Evolutionary conservation across 2,329 filamentous ascomycete species (phyloP).

Genomic region (Cordyceps farinosa): DNA sequence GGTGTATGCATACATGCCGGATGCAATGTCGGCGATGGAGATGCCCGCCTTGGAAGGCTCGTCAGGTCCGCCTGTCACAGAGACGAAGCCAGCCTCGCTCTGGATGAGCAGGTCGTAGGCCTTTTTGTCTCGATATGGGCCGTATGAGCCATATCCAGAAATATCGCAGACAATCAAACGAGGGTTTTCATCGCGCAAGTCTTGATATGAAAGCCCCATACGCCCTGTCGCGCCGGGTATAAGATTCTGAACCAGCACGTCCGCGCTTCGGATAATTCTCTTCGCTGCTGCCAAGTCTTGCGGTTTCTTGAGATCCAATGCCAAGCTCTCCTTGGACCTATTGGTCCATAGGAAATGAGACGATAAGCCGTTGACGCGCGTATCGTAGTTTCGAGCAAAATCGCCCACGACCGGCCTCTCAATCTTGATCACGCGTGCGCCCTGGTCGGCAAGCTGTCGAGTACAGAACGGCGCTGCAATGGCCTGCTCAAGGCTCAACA

Average conservation of each 20-base stretch:
- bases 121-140: slow-evolving; percentile 52
- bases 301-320: slow-evolving; percentile 45
- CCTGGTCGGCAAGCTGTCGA: slow-evolving; percentile 50
- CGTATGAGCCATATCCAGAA: slow-evolving; percentile 49
- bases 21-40: slow-evolving; percentile 52
- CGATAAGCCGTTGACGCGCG: slow-evolving; percentile 44
- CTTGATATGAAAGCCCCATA: slow-evolving; percentile 45
- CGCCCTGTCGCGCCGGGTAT: slow-evolving; percentile 47
- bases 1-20: slow-evolving; percentile 50
- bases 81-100: slow-evolving; percentile 50
- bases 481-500: not conserved
- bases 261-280: slow-evolving; percentile 41
- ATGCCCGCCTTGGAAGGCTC: slow-evolving; percentile 50
- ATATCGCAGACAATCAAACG: slow-evolving; percentile 52
- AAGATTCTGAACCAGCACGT: slow-evolving; percentile 53
- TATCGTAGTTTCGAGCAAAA: slow-evolving; percentile 51
- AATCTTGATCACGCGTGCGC: slow-evolving; percentile 53
- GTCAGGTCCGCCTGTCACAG: slow-evolving; percentile 44
- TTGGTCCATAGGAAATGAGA: slow-evolving; percentile 57
- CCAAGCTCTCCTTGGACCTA: slow-evolving; percentile 51
- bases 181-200: slow-evolving; percentile 39
- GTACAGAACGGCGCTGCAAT: slow-evolving; percentile 47
- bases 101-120: slow-evolving; percentile 54
- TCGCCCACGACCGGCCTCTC: slow-evolving; percentile 50
- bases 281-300: slow-evolving; percentile 42